A percentile compares a stretch with the other conserved stretches of the same genome.
Conservation (phyloP, 73 alveolate species). For the Symbiodinium pilosum region DNA sequence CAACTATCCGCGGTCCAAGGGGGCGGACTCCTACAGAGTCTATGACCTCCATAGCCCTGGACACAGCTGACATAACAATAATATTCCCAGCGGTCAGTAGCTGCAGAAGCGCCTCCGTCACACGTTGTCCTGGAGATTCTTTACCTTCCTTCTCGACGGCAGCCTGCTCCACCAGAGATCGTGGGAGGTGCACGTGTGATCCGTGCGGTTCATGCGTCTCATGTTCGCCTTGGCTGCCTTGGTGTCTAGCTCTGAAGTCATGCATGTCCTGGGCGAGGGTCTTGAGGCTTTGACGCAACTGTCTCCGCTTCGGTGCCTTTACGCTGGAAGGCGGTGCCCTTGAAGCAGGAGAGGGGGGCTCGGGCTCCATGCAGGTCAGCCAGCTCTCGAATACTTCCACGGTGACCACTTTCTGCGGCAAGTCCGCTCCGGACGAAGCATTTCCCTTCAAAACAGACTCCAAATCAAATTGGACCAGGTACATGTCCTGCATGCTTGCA, state of each 20-base stretch:
- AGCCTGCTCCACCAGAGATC: constrained; percentile 35
- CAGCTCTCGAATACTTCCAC: constrained; percentile 55
- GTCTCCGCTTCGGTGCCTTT: constrained; percentile 44
- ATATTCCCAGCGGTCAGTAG: neutral
- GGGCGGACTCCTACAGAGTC: constrained; percentile 39
- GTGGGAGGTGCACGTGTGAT: constrained; percentile 12
- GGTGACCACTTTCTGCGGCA: neutral
- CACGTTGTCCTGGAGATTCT: constrained; percentile 58
- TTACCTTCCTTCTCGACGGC: constrained; percentile 68
- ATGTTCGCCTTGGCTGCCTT: neutral
- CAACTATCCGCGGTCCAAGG: constrained; percentile 73
- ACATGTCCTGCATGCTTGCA: neutral
- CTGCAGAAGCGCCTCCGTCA: constrained; percentile 52
- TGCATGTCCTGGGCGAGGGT: constrained; percentile 64
- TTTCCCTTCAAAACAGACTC: neutral
- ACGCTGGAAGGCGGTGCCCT: neutral
- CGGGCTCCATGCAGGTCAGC: constrained; percentile 65
- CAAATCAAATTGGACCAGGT: neutral
- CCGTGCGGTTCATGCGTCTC: neutral
- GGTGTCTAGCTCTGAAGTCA: neutral
- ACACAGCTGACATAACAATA: constrained; percentile 1
- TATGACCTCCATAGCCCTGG: constrained; percentile 70
- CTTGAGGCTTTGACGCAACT: constrained; percentile 49
- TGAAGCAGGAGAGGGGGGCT: neutral
- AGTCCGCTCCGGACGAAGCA: neutral